Percentiles rank a stretch among this genome's conserved stretches.
These are phyloP conservation scores for Metschnikowia corniflorae DNA, from an alignment of 805 yeast species.

Conservation along the genomic window DNA sequence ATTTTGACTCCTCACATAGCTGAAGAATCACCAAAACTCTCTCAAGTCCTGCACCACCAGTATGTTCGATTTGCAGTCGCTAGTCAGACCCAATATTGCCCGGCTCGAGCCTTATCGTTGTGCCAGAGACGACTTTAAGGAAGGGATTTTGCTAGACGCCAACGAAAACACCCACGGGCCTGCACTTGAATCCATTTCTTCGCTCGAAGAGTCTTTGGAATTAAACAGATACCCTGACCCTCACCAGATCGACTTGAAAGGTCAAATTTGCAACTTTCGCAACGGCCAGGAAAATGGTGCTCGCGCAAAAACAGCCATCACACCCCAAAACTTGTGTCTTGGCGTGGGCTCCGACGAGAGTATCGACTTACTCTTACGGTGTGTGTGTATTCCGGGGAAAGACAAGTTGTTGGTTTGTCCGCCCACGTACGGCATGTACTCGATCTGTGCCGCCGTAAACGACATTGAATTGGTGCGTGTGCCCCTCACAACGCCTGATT, in stretches of 20 bases:
- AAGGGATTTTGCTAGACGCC: slow-evolving; percentile 88
- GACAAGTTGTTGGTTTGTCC: slow-evolving; percentile 86
- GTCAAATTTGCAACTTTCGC: slow-evolving; percentile 67
- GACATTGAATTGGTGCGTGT: slow-evolving; percentile 77
- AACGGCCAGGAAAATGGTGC: slow-evolving; percentile 44
- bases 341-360: slow-evolving; percentile 98
- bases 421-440: slow-evolving; percentile 97
- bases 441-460: slow-evolving; percentile 84
- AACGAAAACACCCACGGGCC: slow-evolving; percentile 96
- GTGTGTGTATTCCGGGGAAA: slow-evolving; percentile 74
- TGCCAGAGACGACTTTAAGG: slow-evolving; percentile 92
- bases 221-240: slow-evolving; percentile 97
- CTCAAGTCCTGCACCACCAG: too few species aligned
- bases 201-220: slow-evolving; percentile 47
- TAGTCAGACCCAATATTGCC: slow-evolving; percentile 83
- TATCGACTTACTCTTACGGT: slow-evolving; percentile 83
- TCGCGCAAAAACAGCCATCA: slow-evolving; percentile 11
- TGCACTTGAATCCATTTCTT: slow-evolving; percentile 46
- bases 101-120: slow-evolving; percentile 88
- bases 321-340: slow-evolving; percentile 74
- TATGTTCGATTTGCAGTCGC: slow-evolving; percentile 48
- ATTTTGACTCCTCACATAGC: too few species aligned
- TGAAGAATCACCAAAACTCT: too few species aligned
- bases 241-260: slow-evolving; percentile 76
- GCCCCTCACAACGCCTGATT: slow-evolving; percentile 54